Evolutionary conservation across 805 yeast species (phyloP), one percentile per base, ranked within the genome.

Genomic region (Candida dajiaensis): DNA sequence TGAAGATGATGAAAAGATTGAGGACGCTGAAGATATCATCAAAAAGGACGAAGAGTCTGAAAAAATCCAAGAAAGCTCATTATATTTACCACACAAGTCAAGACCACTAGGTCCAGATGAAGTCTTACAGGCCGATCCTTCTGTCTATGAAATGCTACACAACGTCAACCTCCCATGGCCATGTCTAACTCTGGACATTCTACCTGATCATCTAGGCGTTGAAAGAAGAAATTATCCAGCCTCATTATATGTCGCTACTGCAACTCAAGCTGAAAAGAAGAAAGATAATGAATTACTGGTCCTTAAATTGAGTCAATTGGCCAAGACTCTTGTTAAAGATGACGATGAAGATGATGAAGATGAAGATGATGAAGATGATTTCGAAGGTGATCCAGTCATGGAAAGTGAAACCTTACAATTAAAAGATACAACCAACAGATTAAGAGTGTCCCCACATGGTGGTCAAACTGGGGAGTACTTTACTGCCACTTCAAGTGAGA

Each of bases 151-250:
- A 60, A 94, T 94, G 98, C 71, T 94, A 48, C 99, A 94, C 66
- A 87, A 86, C 58, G 88, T 92, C 49, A 87, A 87, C 65, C 71
- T 92, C 66, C 95, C 96, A 58, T 94, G 98, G 98, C 98, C 99
- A 12, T 89, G 97, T 69, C 70, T 94, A 62, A 89, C 97, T 3
- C 73, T 94, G 50, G 98, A 92, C 61, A 70, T 94, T 19, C 69
- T 94, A 44, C 96, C 96, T 6, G 99, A 94, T 63, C 71, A 73
- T 44, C 72, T 87, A 49, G 99, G 99, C 11, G 72, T 77, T 43
- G 97, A 89, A 66, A 83, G 99, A 71, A 79, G 96, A 68, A 76
- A 77, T 39, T 94, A 81, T 60, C 99, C 99, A 4, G 96, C 95
- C 38, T 76, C 94, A 2, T 71, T 89, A 59, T 86, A 87, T 61